phyloP scores from a whole-genome alignment of 139 green algal genomes.

The Pseudopediastrum boryanum region DNA sequence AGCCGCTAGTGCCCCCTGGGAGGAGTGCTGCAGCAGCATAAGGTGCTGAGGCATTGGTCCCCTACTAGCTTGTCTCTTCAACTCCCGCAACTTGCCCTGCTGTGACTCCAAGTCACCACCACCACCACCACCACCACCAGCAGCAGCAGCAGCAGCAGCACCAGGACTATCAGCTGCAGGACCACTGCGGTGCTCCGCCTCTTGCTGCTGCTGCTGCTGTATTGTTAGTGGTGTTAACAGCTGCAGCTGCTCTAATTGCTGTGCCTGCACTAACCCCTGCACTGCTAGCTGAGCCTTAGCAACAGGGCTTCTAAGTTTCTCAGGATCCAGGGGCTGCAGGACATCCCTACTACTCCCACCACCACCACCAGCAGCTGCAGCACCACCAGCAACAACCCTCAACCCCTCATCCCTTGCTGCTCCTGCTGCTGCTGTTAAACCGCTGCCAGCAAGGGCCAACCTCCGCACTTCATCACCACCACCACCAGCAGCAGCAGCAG shows the following conservation, averaged over 20 bases:
- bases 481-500: constrained; percentile 11
- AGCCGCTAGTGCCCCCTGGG: not conserved
- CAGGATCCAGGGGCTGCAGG: not conserved
- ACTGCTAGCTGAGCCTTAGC: not conserved
- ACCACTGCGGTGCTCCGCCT: not conserved
- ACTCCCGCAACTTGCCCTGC: not conserved
- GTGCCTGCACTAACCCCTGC: no score
- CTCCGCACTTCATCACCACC: not conserved
- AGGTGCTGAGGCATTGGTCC: not conserved
- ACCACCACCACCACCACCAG: not conserved
- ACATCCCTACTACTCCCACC: not conserved
- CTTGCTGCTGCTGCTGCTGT: not conserved
- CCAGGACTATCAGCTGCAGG: not conserved
- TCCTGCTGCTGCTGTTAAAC: constrained; percentile 19
- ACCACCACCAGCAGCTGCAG: not conserved
- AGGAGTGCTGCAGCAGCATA: not conserved
- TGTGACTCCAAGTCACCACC: not conserved
- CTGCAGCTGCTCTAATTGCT: not conserved
- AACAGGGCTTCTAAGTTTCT: not conserved
- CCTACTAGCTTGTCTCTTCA: not conserved
- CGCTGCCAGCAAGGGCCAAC: no score
- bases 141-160: not conserved
- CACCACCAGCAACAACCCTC: not conserved
- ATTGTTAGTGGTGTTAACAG: not conserved
- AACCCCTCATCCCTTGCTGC: constrained; percentile 8